These are phyloP conservation scores for Aspergillus unguis DNA, from an alignment of 2,329 filamentous ascomycete species.

Conservation along the genomic window DNA sequence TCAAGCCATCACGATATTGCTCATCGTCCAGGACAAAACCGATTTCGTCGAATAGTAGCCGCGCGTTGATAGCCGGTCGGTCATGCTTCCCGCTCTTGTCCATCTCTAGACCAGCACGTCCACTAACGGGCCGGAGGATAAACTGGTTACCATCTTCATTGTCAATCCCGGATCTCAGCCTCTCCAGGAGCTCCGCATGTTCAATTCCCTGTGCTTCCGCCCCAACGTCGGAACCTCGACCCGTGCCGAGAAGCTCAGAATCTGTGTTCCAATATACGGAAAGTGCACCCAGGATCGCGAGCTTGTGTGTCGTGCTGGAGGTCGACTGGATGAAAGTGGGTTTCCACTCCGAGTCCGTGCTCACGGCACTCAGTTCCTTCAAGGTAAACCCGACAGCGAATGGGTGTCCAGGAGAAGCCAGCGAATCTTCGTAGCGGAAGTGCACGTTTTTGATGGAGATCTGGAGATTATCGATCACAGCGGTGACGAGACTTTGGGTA, in stretches of 20 bases:
- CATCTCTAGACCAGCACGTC: conserved; percentile 88
- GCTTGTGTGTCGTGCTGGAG: conserved; percentile 79
- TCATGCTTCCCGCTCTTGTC: conserved; percentile 84
- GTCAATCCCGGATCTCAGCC: conserved; percentile 77
- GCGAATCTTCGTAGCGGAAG: conserved; percentile 94
- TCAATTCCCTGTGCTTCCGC: conserved; percentile 58
- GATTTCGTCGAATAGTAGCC: conserved; percentile 91
- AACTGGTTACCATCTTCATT: conserved; percentile 78
- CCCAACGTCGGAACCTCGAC: conserved; percentile 64
- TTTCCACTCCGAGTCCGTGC: conserved; percentile 91
- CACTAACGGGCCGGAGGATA: conserved; percentile 92
- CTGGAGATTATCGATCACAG: conserved; percentile 97
- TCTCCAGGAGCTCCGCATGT: conserved; percentile 73
- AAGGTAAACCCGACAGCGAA: conserved; percentile 91
- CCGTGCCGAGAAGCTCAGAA: conserved; percentile 74
- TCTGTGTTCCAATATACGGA: conserved; percentile 99
- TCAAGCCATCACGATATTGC: conserved; percentile 93
- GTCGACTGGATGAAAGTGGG: conserved; percentile 94
- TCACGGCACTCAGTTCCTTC: conserved; percentile 94
- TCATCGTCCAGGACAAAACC: conserved; percentile 96
- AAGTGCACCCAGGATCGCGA: conserved; percentile 83
- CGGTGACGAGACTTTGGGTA: conserved; percentile 87
- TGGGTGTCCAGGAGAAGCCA: conserved; percentile 90
- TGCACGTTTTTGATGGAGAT: conserved; percentile 98
- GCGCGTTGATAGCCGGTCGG: conserved; percentile 82